Base-by-base conservation (phyloP, 2,329 filamentous ascomycete species). In the Cladosporium austrohemisphaericum region DNA sequence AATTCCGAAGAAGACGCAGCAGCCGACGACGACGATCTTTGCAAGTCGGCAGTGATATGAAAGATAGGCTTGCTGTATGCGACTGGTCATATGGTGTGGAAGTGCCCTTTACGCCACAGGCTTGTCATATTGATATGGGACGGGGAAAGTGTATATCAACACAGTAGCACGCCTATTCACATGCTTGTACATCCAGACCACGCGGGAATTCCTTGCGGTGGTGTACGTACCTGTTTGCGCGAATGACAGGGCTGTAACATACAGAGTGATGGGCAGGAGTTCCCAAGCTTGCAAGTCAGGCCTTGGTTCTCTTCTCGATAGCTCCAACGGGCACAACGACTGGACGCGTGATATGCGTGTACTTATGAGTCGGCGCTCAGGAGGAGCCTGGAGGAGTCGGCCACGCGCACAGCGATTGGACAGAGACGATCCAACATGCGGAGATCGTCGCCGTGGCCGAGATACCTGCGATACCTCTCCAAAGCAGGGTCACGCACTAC, bases 321-420 rank as follows among this genome's bases (percentile, higher is more conserved):
- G 40, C 40, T 16, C 19, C 40, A 43, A 43, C 40, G 40, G 40
- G 26, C 16, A n/a, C 18, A n/a, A n/a, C n/a, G n/a, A n/a, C n/a
- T n/a, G n/a, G 40, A 43, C 40, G 40, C 40, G 40, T 43, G 40
- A 43, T 43, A 25, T 18, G 40, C n/a, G n/a, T n/a, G n/a, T n/a
- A n/a, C n/a, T n/a, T n/a, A n/a, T n/a, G n/a, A n/a, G n/a, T n/a
- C 32, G 37, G 26, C 14, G 18, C 23, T 46, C 43, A 46, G 43
- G 43, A 46, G 43, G 11, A 19, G 10, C 16, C 31, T 20, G 29
- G 38, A 45, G 28, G 43, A 46, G 32, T 36, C 19, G 32, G 5
- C 8, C 2, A 26, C 3, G 25, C n/a, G n/a, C n/a, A n/a, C n/a
- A n/a, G n/a, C n/a, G n/a, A n/a, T n/a, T n/a, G n/a, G n/a, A n/a